Conservation (phyloP, 805 yeast genomes). For the Pichia manshurica region DNA sequence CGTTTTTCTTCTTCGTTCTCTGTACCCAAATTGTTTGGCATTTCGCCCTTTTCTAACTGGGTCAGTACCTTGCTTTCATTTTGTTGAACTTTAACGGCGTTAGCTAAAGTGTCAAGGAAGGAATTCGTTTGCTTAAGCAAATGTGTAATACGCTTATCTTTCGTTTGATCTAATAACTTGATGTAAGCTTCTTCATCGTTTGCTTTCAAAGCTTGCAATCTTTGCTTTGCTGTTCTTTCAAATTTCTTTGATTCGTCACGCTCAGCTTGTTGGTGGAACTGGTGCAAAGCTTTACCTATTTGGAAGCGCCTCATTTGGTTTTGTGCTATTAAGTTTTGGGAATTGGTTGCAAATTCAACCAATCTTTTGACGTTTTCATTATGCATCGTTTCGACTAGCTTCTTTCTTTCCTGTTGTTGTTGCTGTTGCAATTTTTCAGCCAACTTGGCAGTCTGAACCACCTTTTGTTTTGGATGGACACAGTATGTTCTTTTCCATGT, state of each 20-base stretch:
- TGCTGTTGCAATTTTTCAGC: constrained; percentile 74
- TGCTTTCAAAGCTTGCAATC: constrained; percentile 80
- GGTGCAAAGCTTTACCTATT: constrained; percentile 34
- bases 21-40: constrained; percentile 18
- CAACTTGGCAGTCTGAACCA: constrained; percentile 66
- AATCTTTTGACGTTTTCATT: constrained; percentile 40
- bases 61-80: constrained; percentile 38
- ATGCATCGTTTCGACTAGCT: constrained; percentile 46
- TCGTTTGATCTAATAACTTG: constrained; percentile 77
- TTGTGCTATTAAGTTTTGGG: constrained; percentile 27
- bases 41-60: constrained; percentile 25
- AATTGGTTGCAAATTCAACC: constrained; percentile 30
- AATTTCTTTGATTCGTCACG: constrained; percentile 70
- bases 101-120: constrained; percentile 71
- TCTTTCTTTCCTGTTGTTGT: constrained; percentile 54
- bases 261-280: constrained; percentile 54
- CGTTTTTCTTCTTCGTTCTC: constrained; percentile 37
- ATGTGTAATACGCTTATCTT: constrained; percentile 83
- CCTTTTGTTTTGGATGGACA: constrained; percentile 61
- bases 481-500: constrained; percentile 67
- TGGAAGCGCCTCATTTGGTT: constrained; percentile 28
- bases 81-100: constrained; percentile 75
- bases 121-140: constrained; percentile 72
- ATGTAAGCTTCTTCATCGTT: constrained; percentile 87
- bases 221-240: constrained; percentile 79